Percentiles rank a stretch among this genome's conserved stretches.
Evolutionary conservation across 164 flowering plant genomes (phyloP).

Genomic region (Cinnamomum micranthum): DNA sequence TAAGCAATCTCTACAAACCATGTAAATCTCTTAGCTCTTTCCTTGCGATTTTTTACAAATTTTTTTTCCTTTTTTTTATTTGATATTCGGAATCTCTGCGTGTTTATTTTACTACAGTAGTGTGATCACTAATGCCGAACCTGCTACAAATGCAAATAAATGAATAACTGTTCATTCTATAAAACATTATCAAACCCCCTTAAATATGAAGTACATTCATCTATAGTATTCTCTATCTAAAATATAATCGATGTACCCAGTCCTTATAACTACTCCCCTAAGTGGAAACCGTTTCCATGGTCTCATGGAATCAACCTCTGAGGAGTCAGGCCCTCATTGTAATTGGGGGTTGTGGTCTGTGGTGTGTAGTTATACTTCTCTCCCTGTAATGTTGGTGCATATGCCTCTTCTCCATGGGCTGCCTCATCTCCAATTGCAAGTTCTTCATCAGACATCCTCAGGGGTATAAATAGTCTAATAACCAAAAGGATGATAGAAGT

Average conservation of each 20-base stretch:
- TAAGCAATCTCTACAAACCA: too few relatives aligned
- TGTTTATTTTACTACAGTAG: too few relatives aligned
- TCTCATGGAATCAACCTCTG: not conserved
- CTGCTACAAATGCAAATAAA: not conserved
- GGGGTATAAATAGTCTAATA: conserved; percentile 15
- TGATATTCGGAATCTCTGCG: too few relatives aligned
- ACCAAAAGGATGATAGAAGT: conserved; percentile 22
- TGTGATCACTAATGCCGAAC: not conserved
- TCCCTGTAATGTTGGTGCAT: conserved; percentile 25
- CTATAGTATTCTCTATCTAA: too few relatives aligned
- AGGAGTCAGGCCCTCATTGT: not conserved
- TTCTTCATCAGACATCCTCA: conserved; percentile 27
- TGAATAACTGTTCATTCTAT: not conserved
- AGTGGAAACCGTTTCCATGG: not conserved
- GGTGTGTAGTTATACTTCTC: conserved; percentile 7
- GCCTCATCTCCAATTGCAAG: conserved; percentile 33
- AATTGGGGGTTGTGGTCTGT: not conserved
- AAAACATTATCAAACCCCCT: not conserved
- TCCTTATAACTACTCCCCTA: not conserved
- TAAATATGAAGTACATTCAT: not conserved
- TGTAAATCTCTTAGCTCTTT: too few relatives aligned
- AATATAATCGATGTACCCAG: not conserved
- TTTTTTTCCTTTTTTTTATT: too few relatives aligned
- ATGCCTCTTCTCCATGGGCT: conserved; percentile 37
- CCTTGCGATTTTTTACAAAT: too few relatives aligned